Conservation (phyloP, 192 early-diverging fungal genomes). For the Coemansia umbellata region DNA sequence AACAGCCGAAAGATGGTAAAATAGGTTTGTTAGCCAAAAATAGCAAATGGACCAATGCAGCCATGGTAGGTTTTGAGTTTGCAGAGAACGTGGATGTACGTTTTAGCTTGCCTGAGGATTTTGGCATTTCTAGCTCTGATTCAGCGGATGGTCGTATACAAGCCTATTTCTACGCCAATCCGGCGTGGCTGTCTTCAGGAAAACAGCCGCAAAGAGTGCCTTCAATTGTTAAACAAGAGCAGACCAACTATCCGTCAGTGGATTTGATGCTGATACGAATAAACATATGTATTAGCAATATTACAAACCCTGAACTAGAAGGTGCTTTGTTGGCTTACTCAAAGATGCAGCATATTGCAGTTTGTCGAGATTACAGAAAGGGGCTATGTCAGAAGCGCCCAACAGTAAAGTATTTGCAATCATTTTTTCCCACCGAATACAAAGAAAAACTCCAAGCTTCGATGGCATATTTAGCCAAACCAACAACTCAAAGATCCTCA, state of each 20-base stretch:
- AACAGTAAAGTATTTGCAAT: constrained; percentile 14
- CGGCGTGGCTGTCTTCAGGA: not conserved
- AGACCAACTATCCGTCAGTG: constrained; percentile 8
- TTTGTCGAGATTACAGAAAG: constrained; percentile 30
- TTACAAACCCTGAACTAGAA: not conserved
- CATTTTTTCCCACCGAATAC: constrained; percentile 20
- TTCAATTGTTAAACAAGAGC: constrained; percentile 13
- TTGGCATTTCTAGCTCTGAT: constrained; percentile 41
- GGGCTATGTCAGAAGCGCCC: constrained; percentile 15
- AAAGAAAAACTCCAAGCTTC: not conserved
- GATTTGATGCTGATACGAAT: constrained; percentile 16
- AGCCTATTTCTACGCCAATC: constrained; percentile 15
- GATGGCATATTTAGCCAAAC: not conserved
- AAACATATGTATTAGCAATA: constrained; percentile 10
- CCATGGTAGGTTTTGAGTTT: constrained; percentile 62
- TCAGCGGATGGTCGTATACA: constrained; percentile 13
- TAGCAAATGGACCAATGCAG: too few species aligned
- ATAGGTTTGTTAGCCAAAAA: too few species aligned
- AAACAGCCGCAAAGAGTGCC: constrained; percentile 1
- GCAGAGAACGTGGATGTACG: constrained; percentile 50
- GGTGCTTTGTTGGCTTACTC: constrained; percentile 12
- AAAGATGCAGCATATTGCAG: not conserved
- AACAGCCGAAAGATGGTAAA: too few species aligned
- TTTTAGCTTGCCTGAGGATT: constrained; percentile 55
- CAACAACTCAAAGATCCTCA: not conserved